Percentiles rank a stretch among this genome's conserved stretches.
These are phyloP conservation scores for Oryza australiensis DNA, from an alignment of 176 grass and related monocot genomes.

Conservation along the genomic window DNA sequence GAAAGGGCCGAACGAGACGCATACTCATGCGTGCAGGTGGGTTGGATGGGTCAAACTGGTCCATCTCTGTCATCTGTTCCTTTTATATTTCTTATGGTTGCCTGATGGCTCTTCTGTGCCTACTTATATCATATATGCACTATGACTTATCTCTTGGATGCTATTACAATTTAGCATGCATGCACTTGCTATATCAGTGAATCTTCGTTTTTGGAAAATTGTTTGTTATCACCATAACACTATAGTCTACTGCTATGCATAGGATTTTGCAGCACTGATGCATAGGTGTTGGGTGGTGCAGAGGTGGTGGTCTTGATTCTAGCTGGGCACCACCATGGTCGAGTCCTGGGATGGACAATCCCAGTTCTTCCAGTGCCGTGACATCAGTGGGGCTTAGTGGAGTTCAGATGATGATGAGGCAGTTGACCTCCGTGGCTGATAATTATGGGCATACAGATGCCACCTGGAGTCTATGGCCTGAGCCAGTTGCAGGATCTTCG, in stretches of 20 bases:
- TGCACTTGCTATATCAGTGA: neutral
- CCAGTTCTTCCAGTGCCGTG: conserved; percentile 72
- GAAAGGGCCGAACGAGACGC: no score
- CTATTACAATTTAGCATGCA: neutral
- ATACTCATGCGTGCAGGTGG: no score
- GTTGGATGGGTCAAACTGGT: no score
- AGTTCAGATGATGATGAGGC: conserved; percentile 99
- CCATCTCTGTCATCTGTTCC: no score
- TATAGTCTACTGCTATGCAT: neutral
- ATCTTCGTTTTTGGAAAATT: neutral
- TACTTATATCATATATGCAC: neutral
- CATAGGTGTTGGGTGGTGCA: conserved; percentile 40
- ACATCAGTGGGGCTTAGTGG: conserved; percentile 77
- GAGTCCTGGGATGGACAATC: conserved; percentile 57
- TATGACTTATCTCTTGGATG: neutral
- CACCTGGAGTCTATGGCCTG: conserved; percentile 63
- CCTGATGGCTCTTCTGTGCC: neutral
- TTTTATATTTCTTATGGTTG: neutral
- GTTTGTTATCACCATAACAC: neutral
- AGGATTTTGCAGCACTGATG: neutral
- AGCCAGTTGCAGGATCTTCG: conserved; percentile 47
- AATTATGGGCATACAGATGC: conserved; percentile 64
- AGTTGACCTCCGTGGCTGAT: conserved; percentile 75
- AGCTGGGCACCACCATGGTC: conserved; percentile 77
- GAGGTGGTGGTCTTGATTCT: conserved; percentile 75